A percentile compares a stretch with the other conserved stretches of the same genome.
Evolutionary conservation across 495 filamentous ascomycete species (phyloP).

Genomic region (Trichoderma erinaceum): DNA sequence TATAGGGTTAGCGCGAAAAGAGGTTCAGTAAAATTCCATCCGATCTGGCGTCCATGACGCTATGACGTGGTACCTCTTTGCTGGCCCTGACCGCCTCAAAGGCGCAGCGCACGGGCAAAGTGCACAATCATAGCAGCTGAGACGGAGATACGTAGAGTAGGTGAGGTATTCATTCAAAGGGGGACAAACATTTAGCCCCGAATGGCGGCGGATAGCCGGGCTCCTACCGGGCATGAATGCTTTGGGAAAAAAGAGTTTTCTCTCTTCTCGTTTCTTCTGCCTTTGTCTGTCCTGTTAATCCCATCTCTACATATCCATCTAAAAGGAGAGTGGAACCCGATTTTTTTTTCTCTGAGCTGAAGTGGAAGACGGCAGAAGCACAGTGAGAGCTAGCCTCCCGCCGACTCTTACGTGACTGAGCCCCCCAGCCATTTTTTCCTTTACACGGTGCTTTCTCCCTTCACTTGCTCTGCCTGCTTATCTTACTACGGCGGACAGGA

Average conservation of each 20-base stretch:
- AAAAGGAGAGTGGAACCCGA: neutral
- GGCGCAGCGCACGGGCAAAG: neutral
- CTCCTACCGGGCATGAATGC: neutral
- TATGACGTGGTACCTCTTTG: neutral
- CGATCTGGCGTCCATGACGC: neutral
- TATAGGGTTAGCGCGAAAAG: neutral
- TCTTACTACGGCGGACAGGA: neutral
- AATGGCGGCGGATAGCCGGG: constrained; percentile 5
- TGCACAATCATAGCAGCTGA: neutral
- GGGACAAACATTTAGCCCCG: neutral
- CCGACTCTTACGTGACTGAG: neutral
- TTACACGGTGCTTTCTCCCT: neutral
- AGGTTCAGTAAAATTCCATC: neutral
- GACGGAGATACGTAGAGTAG: neutral
- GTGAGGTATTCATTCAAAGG: neutral
- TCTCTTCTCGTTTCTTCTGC: neutral
- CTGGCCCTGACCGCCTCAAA: neutral
- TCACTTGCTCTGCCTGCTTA: neutral
- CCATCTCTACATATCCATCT: neutral
- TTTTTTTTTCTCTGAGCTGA: neutral
- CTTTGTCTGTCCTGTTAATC: neutral
- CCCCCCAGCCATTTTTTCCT: neutral
- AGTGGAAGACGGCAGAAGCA: neutral
- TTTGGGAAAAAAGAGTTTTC: neutral
- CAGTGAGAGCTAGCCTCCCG: neutral